A percentile compares a stretch with the other conserved stretches of the same genome.
These are phyloP conservation scores for Neurospora sp. DNA, from an alignment of 495 filamentous ascomycete genomes.

Conservation along the genomic window DNA sequence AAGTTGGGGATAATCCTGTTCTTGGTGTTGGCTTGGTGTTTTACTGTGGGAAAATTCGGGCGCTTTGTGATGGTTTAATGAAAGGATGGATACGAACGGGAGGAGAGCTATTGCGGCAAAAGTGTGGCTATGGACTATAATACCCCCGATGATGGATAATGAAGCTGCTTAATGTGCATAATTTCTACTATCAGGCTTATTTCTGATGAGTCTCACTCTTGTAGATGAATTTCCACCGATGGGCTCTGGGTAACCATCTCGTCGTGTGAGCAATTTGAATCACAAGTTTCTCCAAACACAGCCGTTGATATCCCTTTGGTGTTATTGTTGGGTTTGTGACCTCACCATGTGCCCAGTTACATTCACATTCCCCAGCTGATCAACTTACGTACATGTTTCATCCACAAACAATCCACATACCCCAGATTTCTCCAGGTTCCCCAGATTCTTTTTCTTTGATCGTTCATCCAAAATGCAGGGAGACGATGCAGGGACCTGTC, in stretches of 20 bases:
- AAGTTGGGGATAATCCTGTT: not conserved
- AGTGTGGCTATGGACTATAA: not conserved
- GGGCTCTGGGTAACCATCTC: not conserved
- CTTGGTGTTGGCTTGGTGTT: not conserved
- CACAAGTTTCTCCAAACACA: not conserved
- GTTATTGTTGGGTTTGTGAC: not conserved
- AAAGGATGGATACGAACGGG: not conserved
- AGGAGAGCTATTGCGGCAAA: not conserved
- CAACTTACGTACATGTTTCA: not conserved
- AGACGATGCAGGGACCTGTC: not conserved
- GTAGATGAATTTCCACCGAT: not conserved
- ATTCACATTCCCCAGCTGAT: not conserved
- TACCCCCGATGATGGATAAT: not conserved
- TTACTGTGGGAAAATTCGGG: not conserved
- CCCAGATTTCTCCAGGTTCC: not conserved
- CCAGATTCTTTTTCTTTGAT: not conserved
- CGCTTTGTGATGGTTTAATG: not conserved
- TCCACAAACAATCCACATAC: not conserved
- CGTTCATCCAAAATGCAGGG: not conserved
- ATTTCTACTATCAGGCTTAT: not conserved
- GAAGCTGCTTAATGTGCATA: not conserved
- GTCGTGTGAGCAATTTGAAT: not conserved
- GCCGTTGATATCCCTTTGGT: not conserved
- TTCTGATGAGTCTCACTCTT: not conserved
- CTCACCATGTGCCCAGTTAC: not conserved